Conservation (phyloP, 2,329 filamentous ascomycete genomes). For the Leptosphaerulina australis region DNA sequence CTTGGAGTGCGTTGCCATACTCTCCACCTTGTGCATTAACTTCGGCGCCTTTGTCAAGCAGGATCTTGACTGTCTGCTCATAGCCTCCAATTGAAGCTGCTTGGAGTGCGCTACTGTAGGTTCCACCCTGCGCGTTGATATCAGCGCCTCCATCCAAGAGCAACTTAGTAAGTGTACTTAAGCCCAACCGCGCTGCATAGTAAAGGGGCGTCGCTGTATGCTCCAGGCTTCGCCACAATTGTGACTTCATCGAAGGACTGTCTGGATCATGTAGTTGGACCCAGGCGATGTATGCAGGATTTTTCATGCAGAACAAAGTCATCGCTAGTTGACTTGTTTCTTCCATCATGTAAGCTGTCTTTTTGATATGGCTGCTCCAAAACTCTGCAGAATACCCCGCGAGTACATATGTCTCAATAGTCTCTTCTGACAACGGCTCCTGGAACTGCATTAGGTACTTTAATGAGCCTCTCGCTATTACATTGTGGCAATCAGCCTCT, state of each 20-base stretch:
- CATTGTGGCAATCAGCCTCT: slow-evolving; percentile 23
- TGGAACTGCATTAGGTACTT: slow-evolving; percentile 37
- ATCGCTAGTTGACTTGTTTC: slow-evolving; percentile 15
- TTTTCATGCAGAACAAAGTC: slow-evolving; percentile 17
- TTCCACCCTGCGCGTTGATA: slow-evolving; percentile 21
- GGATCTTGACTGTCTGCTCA: slow-evolving; percentile 25
- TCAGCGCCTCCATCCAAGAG: slow-evolving; percentile 27
- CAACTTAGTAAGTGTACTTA: slow-evolving; percentile 21
- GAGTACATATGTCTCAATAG: slow-evolving; percentile 19
- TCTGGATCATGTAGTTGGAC: slow-evolving; percentile 28
- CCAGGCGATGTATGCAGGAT: slow-evolving; percentile 29
- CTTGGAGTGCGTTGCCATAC: slow-evolving; percentile 23
- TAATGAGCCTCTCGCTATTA: slow-evolving; percentile 32
- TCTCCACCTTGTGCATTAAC: slow-evolving; percentile 22
- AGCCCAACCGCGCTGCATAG: slow-evolving; percentile 23
- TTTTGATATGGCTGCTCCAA: slow-evolving; percentile 33
- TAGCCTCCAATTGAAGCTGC: slow-evolving; percentile 28
- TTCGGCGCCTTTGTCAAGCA: slow-evolving; percentile 19
- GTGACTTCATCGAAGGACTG: neutral
- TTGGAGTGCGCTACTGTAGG: slow-evolving; percentile 27
- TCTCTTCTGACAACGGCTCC: slow-evolving; percentile 9
- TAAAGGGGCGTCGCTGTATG: slow-evolving; percentile 27
- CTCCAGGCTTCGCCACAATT: slow-evolving; percentile 10
- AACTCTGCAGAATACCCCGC: slow-evolving; percentile 37
- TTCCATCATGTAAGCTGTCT: slow-evolving; percentile 18